phyloP scores from a whole-genome alignment of 441 rosid genomes.

The Syzygium syzygioides region DNA sequence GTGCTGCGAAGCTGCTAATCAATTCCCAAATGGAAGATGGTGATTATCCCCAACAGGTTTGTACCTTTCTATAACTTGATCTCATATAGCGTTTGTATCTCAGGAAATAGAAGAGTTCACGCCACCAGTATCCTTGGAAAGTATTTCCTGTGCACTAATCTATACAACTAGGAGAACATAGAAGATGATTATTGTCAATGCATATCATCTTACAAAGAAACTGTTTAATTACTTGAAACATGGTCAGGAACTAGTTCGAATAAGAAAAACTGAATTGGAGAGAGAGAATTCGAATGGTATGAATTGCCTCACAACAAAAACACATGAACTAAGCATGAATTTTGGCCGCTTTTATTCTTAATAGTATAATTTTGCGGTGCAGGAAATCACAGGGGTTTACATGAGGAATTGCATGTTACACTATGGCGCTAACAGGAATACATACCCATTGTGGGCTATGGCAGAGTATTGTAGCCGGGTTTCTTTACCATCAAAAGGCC shows the following conservation, averaged over 20 bases:
- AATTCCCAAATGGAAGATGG: constrained; percentile 60
- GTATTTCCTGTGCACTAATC: background rate
- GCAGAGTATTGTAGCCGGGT: constrained; percentile 36
- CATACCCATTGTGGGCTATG: constrained; percentile 60
- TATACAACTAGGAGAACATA: background rate
- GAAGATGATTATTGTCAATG: background rate
- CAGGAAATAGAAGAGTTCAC: background rate
- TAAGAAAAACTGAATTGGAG: background rate
- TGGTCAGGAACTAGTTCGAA: background rate
- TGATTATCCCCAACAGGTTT: constrained; percentile 65
- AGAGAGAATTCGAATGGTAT: background rate
- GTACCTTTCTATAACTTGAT: background rate
- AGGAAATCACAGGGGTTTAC: constrained; percentile 51
- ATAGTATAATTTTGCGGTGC: background rate
- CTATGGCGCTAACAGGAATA: constrained; percentile 36
- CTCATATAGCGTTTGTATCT: background rate
- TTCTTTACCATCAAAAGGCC: constrained; percentile 12
- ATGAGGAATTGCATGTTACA: constrained; percentile 45
- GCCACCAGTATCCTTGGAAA: background rate
- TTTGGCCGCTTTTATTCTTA: background rate
- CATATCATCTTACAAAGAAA: background rate
- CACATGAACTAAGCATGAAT: background rate
- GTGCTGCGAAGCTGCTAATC: constrained; percentile 51
- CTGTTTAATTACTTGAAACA: background rate
- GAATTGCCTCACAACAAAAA: background rate